A percentile compares a stretch with the other conserved stretches of the same genome.
Evolutionary conservation across 2,329 filamentous ascomycete species (phyloP).

Genomic region (Colletotrichum sp.): DNA sequence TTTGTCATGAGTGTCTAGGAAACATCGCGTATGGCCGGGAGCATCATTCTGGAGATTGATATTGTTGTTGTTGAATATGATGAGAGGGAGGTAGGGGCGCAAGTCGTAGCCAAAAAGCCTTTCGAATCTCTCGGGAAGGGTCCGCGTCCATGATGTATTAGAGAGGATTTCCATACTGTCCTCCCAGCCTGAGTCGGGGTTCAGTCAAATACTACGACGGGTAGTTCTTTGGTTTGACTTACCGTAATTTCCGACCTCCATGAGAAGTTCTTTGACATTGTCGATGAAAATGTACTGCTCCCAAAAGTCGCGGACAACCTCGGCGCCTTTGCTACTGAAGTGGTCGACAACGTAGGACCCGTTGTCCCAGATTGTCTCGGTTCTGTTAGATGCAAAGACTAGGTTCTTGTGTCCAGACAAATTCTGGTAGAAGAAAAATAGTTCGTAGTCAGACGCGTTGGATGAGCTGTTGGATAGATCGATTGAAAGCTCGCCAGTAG

Average conservation of each 20-base stretch:
- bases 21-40: background rate
- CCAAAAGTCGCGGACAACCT: constrained; percentile 39
- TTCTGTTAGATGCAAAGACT: background rate
- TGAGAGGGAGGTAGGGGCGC: constrained; percentile 34
- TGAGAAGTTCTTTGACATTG: constrained; percentile 31
- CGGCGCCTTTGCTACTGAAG: constrained; percentile 39
- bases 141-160: constrained; percentile 40
- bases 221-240: background rate
- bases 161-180: constrained; percentile 37
- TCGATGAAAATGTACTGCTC: constrained; percentile 39
- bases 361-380: constrained; percentile 16
- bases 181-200: constrained; percentile 27
- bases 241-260: constrained; percentile 36
- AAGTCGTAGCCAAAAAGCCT: constrained; percentile 36
- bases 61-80: constrained; percentile 25
- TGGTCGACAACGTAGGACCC: constrained; percentile 33
- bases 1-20: background rate
- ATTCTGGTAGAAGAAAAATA: background rate
- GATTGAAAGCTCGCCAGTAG: background rate
- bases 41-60: background rate
- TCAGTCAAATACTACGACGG: background rate
- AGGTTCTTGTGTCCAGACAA: background rate
- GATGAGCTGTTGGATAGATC: background rate
- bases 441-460: background rate
- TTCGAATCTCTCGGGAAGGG: constrained; percentile 32